These are phyloP conservation scores for Takakia lepidozioides DNA, from an alignment of 225 moss, liverwort and hornwort genomes.

Conservation along the genomic window DNA sequence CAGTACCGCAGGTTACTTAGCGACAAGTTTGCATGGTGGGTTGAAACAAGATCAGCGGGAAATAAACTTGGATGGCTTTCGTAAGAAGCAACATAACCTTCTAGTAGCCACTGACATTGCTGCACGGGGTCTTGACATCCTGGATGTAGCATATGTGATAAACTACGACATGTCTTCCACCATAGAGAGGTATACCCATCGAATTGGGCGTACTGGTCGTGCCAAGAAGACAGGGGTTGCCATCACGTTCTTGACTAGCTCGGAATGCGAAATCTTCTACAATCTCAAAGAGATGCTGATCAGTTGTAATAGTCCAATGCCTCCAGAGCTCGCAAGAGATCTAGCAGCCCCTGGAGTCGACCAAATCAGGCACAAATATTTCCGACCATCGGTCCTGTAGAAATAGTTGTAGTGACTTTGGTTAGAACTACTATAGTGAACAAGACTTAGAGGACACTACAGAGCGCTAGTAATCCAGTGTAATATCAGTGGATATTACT, in stretches of 20 bases:
- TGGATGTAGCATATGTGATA: not conserved
- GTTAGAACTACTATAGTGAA: too few relatives aligned
- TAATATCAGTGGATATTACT: too few relatives aligned
- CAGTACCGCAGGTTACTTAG: not conserved
- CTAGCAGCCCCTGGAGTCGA: too few relatives aligned
- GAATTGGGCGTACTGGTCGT: slow-evolving; percentile 2
- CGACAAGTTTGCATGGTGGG: not conserved
- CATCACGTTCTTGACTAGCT: slow-evolving; percentile 7
- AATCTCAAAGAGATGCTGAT: too few relatives aligned
- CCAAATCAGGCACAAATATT: too few relatives aligned
- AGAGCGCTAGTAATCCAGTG: too few relatives aligned
- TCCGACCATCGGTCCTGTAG: too few relatives aligned
- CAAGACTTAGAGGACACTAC: too few relatives aligned
- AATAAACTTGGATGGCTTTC: not conserved
- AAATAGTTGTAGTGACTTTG: too few relatives aligned
- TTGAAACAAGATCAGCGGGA: slow-evolving; percentile 1
- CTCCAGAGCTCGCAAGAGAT: too few relatives aligned
- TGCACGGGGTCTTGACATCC: slow-evolving; percentile 5
- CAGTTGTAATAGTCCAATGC: too few relatives aligned
- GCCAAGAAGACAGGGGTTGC: slow-evolving; percentile 5
- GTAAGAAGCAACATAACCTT: not conserved
- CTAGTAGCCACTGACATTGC: slow-evolving; percentile 4
- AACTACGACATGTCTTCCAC: slow-evolving; percentile 4
- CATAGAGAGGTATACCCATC: not conserved
- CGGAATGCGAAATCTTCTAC: too few relatives aligned